Conservation (phyloP, 257 asterid species). For the Lycium ferocissimum region DNA sequence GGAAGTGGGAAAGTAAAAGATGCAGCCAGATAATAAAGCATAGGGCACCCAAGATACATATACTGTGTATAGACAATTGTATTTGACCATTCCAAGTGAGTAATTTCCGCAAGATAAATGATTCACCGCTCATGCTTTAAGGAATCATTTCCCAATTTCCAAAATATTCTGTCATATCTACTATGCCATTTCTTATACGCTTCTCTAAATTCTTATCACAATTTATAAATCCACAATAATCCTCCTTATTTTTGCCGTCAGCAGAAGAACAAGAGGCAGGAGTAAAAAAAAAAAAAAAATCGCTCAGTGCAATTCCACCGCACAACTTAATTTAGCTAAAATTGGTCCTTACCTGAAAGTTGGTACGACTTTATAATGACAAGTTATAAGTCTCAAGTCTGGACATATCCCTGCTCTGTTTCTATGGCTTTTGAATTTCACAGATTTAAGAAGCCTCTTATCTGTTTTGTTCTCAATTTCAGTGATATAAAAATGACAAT, state of each 20-base stretch:
- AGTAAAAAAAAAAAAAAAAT: background rate
- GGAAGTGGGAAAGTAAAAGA: background rate
- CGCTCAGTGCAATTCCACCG: background rate
- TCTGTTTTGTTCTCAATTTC: background rate
- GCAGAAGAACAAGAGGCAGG: background rate
- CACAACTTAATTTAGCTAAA: background rate
- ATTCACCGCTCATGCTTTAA: background rate
- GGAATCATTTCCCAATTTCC: background rate
- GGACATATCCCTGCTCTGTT: background rate
- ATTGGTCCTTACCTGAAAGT: slow-evolving; percentile 7
- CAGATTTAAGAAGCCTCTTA: background rate
- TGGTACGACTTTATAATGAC: background rate
- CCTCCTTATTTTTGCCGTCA: background rate
- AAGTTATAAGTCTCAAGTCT: background rate
- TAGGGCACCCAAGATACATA: background rate
- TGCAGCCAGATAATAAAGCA: background rate
- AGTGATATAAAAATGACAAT: background rate
- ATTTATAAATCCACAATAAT: background rate
- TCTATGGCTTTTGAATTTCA: background rate
- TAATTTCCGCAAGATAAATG: background rate
- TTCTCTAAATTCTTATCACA: background rate
- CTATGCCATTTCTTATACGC: background rate
- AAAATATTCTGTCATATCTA: background rate
- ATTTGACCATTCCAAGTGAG: background rate
- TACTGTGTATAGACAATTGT: background rate